Evolutionary conservation across 2,329 filamentous ascomycete species (phyloP), one percentile per base, ranked within the genome.

Genomic region (Cyphellophora europaea): DNA sequence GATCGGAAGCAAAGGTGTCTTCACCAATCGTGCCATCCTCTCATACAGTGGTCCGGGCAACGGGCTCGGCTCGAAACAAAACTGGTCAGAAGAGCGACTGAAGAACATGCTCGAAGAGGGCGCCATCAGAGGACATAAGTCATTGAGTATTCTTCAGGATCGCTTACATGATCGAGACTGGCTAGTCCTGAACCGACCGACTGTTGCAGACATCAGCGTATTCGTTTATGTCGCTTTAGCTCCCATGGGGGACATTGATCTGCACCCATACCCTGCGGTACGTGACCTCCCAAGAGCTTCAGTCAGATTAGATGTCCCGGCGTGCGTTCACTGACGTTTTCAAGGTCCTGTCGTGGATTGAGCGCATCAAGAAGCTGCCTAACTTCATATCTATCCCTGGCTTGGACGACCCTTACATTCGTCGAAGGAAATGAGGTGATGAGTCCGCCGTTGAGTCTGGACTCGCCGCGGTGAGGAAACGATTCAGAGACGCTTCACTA

Each of bases 61-160:
- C 27, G 36, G 41, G 12, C 38, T 41, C 3, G 27, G 27, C n/a
- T 30, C 27, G 14, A 30, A 30, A 10, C 14, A 30, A 13, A 30
- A 30, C 8, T 30, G 27, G 27, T 5, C 27, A 6, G 11, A 30
- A 11, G 27, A 30, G n/a, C 15, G 18, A 14, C 27, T 30, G 2
- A 45, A 41, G 27, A 35, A 32, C 2, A n/a, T 23, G 3, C 11
- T 42, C 41, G 38, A 21, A 36, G 50, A 36, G 30, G 30, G 45
- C 41, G 43, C 50, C 79, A 75, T 49, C 76, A 75, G 42, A 79
- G 77, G 77, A 73, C 67, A 57, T 63, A 72, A 43, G 65, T 76
- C 44, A 71, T 71, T 45, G 67, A 66, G 36, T 70, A 72, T 17
- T 39, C 16, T 41, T 36, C 32, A 40, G 41, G 27, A 32, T 37